Conservation (phyloP, 2,329 filamentous ascomycete genomes). For the Microsporum audouinii region DNA sequence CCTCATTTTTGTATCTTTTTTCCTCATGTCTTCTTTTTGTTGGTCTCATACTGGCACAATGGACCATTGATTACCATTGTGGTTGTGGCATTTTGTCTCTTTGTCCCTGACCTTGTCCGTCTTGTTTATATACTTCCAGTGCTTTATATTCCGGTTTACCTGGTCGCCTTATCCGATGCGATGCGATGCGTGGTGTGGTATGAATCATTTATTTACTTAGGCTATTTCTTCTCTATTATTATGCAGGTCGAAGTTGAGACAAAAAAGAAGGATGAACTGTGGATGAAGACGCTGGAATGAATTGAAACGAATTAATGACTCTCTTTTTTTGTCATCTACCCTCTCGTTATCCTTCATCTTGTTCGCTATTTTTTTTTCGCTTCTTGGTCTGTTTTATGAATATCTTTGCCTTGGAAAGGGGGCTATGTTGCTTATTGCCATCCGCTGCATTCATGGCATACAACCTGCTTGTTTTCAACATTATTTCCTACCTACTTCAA, state of each 20-base stretch:
- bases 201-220: background rate
- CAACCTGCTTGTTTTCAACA: background rate
- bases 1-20: background rate
- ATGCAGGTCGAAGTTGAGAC: background rate
- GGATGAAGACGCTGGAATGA: background rate
- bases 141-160: background rate
- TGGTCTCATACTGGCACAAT: background rate
- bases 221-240: background rate
- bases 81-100: background rate
- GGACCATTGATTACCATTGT: background rate
- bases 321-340: background rate
- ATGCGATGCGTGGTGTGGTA: background rate
- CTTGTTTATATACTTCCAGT: background rate
- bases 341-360: background rate
- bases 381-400: slow-evolving; percentile 4
- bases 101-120: background rate
- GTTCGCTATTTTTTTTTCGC: background rate
- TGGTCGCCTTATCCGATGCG: background rate
- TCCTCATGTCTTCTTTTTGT: background rate
- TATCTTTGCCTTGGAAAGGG: background rate
- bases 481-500: background rate
- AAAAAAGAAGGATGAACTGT: background rate
- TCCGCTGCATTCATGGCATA: slow-evolving; percentile 2
- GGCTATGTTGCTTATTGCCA: background rate
- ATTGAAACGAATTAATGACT: slow-evolving; percentile 2